These are phyloP conservation scores for Rhizopus arrhizus DNA, from an alignment of 371 early-diverging fungal species.

Conservation along the genomic window DNA sequence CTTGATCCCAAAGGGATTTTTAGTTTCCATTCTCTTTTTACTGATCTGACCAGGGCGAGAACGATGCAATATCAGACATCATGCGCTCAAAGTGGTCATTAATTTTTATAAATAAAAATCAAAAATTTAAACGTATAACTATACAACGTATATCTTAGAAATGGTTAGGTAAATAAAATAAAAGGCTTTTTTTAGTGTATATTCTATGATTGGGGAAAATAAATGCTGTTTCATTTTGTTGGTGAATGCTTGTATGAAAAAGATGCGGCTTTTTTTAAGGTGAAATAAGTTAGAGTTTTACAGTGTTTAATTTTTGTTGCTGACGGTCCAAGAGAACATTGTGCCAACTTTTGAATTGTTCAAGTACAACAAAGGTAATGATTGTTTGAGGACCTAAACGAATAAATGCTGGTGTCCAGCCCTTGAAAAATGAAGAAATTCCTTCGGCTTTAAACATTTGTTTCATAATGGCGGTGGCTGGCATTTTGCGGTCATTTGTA, in stretches of 20 bases:
- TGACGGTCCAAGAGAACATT: conserved; percentile 14
- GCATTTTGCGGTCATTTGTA: conserved; percentile 28
- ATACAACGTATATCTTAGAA: too few species aligned
- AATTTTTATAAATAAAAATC: too few species aligned
- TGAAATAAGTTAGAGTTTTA: not conserved
- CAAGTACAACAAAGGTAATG: conserved; percentile 83
- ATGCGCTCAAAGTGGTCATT: too few species aligned
- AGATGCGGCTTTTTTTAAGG: not conserved
- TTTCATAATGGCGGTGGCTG: conserved; percentile 54
- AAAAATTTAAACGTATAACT: too few species aligned
- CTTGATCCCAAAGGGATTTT: too few species aligned
- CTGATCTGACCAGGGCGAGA: too few species aligned
- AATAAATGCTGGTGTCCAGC: conserved; percentile 84
- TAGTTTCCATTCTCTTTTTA: too few species aligned
- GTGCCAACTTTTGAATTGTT: conserved; percentile 61
- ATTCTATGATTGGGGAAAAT: too few species aligned
- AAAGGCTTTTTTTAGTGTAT: too few species aligned
- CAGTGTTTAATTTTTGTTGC: not conserved
- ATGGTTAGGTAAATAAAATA: too few species aligned
- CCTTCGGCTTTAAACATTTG: conserved; percentile 76
- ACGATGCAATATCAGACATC: too few species aligned
- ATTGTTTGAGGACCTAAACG: conserved; percentile 88
- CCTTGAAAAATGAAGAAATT: conserved; percentile 78
- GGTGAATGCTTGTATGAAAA: not conserved
- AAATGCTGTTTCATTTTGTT: too few species aligned